Conservation (phyloP, 176 grass and related monocot genomes). For the Areca catechu region DNA sequence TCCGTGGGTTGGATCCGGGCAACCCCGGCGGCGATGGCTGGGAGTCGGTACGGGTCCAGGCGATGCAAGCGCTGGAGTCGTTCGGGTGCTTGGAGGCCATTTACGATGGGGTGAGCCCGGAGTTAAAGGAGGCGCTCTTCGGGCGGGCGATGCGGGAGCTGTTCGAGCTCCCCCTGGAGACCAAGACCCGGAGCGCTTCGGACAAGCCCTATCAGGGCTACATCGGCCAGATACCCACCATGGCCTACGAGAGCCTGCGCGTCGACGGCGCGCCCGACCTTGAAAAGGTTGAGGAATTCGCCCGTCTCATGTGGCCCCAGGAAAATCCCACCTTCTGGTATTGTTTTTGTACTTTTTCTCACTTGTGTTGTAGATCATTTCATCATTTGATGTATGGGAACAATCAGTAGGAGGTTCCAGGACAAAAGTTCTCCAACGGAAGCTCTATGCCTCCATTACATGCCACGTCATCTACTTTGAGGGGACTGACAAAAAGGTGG, state of each 20-base stretch:
- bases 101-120: constrained; percentile 22
- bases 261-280: constrained; percentile 6
- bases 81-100: constrained; percentile 35
- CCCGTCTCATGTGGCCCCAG: constrained; percentile 29
- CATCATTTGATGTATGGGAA: too few relatives aligned
- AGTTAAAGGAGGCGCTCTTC: constrained; percentile 29
- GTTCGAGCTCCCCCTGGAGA: constrained; percentile 36
- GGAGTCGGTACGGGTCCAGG: constrained; percentile 26
- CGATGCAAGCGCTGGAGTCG: constrained; percentile 25
- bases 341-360: too few relatives aligned
- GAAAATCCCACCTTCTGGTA: constrained; percentile 45
- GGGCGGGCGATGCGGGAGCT: constrained; percentile 21
- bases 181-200: constrained; percentile 21
- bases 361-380: too few relatives aligned
- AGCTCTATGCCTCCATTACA: too few relatives aligned
- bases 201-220: constrained; percentile 15
- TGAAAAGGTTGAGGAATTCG: constrained; percentile 26
- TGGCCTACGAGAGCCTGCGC: constrained; percentile 37
- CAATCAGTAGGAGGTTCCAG: too few relatives aligned
- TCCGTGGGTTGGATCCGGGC: constrained; percentile 21
- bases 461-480: too few relatives aligned
- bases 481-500: too few relatives aligned
- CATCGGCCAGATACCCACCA: constrained; percentile 24
- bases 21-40: constrained; percentile 9
- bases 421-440: too few relatives aligned